These are phyloP conservation scores for Chlamydomonas sp. DNA, from an alignment of 139 green algal genomes.

Conservation along the genomic window DNA sequence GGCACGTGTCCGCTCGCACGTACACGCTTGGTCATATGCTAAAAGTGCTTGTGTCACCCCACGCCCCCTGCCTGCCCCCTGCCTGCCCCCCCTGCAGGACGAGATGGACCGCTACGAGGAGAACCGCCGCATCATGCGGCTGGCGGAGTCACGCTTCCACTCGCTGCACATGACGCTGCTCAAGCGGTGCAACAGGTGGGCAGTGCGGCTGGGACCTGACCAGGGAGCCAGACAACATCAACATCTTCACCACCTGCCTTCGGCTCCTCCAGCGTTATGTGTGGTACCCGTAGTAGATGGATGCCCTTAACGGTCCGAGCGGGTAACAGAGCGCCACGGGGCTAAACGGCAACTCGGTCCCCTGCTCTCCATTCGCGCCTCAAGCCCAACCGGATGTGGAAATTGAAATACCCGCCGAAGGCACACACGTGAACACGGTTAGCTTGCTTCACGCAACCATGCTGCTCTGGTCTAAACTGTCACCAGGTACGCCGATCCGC, in stretches of 20 bases:
- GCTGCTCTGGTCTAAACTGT: too few species aligned
- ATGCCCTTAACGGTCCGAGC: too few species aligned
- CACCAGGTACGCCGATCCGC: conserved; percentile 11
- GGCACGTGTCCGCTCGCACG: too few species aligned
- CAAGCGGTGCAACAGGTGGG: conserved; percentile 27
- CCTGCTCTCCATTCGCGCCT: too few species aligned
- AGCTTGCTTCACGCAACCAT: too few species aligned
- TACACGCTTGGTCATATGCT: too few species aligned
- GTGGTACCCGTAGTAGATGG: too few species aligned
- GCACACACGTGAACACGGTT: too few species aligned
- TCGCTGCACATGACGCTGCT: conserved; percentile 31
- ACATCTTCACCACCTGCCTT: not conserved
- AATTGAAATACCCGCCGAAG: not conserved
- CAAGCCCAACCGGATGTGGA: not conserved
- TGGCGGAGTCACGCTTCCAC: conserved; percentile 8
- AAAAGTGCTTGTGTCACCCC: too few species aligned
- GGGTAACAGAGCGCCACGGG: too few species aligned
- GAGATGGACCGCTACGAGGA: conserved; percentile 28
- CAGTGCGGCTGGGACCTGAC: not conserved
- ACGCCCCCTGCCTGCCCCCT: not conserved
- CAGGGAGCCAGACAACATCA: not conserved
- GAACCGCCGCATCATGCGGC: conserved; percentile 28
- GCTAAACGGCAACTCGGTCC: too few species aligned
- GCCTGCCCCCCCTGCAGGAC: not conserved
- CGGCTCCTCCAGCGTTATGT: too few species aligned